Evolutionary conservation across 495 filamentous ascomycete species (phyloP).

Genomic region (Parmelia sp.): DNA sequence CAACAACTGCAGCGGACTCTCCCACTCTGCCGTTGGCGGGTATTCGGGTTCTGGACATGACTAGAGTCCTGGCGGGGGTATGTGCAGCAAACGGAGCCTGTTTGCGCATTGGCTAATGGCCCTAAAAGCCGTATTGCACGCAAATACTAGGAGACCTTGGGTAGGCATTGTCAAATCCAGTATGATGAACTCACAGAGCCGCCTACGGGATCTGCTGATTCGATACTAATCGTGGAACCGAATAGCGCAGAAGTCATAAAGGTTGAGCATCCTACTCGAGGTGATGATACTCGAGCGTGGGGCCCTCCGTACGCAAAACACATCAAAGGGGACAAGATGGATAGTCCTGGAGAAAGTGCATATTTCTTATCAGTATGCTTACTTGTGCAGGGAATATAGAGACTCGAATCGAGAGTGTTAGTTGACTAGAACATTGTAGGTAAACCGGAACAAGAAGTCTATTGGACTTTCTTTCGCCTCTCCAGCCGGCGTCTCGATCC

Average conservation of each 20-base stretch:
- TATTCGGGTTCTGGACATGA: conserved; percentile 90
- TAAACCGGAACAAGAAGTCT: conserved; percentile 96
- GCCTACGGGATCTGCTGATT: not conserved
- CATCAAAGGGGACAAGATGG: conserved; percentile 45
- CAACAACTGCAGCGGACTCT: conserved; percentile 20
- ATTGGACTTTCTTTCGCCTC: conserved; percentile 86
- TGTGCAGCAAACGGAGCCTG: conserved; percentile 31
- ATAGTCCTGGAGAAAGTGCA: conserved; percentile 85
- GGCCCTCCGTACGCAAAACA: conserved; percentile 89
- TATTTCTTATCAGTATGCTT: conserved; percentile 78
- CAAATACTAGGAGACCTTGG: conserved; percentile 95
- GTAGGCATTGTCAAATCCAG: conserved; percentile 46
- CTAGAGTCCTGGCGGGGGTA: conserved; percentile 90
- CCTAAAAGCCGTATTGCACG: conserved; percentile 81
- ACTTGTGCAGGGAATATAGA: too few species aligned
- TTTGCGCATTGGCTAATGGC: conserved; percentile 10
- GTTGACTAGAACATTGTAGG: conserved; percentile 40
- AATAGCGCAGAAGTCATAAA: conserved; percentile 91
- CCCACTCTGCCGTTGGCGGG: conserved; percentile 65
- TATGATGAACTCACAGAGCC: conserved; percentile 9
- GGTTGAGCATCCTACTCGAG: conserved; percentile 83
- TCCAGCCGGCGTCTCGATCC: conserved; percentile 70
- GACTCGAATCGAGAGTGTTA: not conserved
- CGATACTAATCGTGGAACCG: not conserved
- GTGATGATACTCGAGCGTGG: conserved; percentile 95